Evolutionary conservation across 169 alveolate genomes (phyloP).

Genomic region (Plasmodium blacklocki): DNA sequence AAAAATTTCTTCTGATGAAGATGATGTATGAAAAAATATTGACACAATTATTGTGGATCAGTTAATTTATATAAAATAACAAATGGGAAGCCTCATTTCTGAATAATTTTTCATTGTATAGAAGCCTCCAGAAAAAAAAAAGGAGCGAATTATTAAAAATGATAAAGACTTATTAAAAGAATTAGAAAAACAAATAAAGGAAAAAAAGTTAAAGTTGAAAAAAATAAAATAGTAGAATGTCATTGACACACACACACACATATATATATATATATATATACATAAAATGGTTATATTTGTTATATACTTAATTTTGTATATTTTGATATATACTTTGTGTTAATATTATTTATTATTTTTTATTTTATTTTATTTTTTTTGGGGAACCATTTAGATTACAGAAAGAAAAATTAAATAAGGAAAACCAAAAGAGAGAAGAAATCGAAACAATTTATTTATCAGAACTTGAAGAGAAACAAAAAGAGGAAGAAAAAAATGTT

Average conservation of each 20-base stretch:
- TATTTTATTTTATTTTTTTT: background rate
- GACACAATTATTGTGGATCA: background rate
- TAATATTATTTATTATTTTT: background rate
- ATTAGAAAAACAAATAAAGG: constrained; percentile 50
- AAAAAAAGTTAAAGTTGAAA: constrained; percentile 42
- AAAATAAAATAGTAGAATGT: background rate
- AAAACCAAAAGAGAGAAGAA: constrained; percentile 48
- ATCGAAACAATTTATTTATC: constrained; percentile 60
- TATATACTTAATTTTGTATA: background rate
- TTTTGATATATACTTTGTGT: background rate
- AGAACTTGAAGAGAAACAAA: constrained; percentile 55
- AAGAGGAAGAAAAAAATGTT: constrained; percentile 44
- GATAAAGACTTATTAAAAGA: constrained; percentile 56
- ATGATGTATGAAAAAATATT: constrained; percentile 20
- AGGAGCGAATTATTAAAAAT: constrained; percentile 38
- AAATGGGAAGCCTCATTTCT: background rate
- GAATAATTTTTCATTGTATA: background rate
- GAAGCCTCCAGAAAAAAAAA: constrained; percentile 10
- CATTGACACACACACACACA: background rate
- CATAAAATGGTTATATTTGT: background rate
- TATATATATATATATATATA: background rate
- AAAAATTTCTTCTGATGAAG: constrained; percentile 18
- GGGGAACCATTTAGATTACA: constrained; percentile 15
- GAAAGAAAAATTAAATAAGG: constrained; percentile 31
- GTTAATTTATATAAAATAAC: background rate